A percentile compares a stretch with the other conserved stretches of the same genome.
phyloP scores from a whole-genome alignment of 2,329 filamentous ascomycete genomes.

The Aspergillus ibericus region DNA sequence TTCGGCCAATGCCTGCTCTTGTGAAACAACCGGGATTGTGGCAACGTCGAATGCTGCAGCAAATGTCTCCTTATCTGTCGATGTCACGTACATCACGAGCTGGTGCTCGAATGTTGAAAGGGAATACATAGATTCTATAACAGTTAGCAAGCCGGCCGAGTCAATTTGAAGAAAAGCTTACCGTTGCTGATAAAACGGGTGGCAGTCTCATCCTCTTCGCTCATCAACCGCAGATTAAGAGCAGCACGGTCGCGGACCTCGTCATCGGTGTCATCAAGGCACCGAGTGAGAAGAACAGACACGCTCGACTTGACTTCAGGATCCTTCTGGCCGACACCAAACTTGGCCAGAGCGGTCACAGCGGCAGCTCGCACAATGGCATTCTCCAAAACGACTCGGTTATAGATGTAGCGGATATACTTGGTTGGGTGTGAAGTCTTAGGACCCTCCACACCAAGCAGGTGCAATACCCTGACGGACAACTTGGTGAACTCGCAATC shows the following conservation, averaged over 20 bases:
- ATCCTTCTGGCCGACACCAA: constrained; percentile 94
- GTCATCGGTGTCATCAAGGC: constrained; percentile 94
- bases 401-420: constrained; percentile 99
- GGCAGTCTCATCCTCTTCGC: constrained; percentile 83
- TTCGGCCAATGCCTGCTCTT: constrained; percentile 93
- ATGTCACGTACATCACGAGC: constrained; percentile 95
- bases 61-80: constrained; percentile 84
- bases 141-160: constrained; percentile 21
- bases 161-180: constrained; percentile 42
- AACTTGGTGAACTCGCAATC: constrained; percentile 99
- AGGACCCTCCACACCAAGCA: constrained; percentile 90
- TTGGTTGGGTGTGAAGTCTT: constrained; percentile 95
- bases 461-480: constrained; percentile 89
- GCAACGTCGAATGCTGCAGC: constrained; percentile 84
- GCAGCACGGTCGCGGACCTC: constrained; percentile 96
- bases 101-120: constrained; percentile 95
- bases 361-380: constrained; percentile 92
- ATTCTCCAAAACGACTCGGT: constrained; percentile 95
- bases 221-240: constrained; percentile 87
- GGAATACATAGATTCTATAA: constrained; percentile 86
- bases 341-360: constrained; percentile 93
- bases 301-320: constrained; percentile 96
- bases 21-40: constrained; percentile 86
- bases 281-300: constrained; percentile 84
- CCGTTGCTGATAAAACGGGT: constrained; percentile 89